A percentile compares a stretch with the other conserved stretches of the same genome.
Conservation (phyloP, 306 rosid genomes). For the Pachyrhizus erosus region DNA sequence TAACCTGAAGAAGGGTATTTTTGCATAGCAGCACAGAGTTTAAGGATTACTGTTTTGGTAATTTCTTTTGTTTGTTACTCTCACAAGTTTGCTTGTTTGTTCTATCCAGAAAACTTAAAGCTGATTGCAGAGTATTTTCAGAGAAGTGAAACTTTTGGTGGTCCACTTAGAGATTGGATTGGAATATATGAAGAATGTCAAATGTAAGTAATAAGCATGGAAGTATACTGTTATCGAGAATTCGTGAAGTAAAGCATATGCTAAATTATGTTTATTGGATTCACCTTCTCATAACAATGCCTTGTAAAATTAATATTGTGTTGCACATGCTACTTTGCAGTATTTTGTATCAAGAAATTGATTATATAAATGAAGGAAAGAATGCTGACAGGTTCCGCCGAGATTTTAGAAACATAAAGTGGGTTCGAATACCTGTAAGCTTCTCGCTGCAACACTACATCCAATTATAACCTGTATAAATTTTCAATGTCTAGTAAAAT, state of each 20-base stretch:
- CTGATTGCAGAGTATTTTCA: conserved; percentile 91
- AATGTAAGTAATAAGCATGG: conserved; percentile 48
- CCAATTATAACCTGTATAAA: background rate
- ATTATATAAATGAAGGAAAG: conserved; percentile 90
- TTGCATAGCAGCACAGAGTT: too few relatives aligned
- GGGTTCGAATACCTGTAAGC: conserved; percentile 97
- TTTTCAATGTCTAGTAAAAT: background rate
- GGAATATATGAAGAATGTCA: conserved; percentile 92
- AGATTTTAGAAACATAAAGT: conserved; percentile 87
- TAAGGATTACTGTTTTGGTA: background rate
- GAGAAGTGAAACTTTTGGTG: conserved; percentile 80
- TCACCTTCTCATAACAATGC: background rate
- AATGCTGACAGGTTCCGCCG: conserved; percentile 87
- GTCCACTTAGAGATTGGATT: conserved; percentile 80
- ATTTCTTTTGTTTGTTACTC: background rate
- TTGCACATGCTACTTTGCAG: conserved; percentile 54
- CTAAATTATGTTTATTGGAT: background rate
- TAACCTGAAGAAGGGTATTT: too few relatives aligned
- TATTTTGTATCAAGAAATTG: conserved; percentile 92
- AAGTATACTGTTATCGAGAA: background rate
- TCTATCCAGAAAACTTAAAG: conserved; percentile 71
- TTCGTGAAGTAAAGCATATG: conserved; percentile 12
- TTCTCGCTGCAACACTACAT: conserved; percentile 50
- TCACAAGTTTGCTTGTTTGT: conserved; percentile 36
- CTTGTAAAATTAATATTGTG: conserved; percentile 17